Base-by-base conservation (phyloP, 2,329 filamentous ascomycete species). In the Apiospora koreana region DNA sequence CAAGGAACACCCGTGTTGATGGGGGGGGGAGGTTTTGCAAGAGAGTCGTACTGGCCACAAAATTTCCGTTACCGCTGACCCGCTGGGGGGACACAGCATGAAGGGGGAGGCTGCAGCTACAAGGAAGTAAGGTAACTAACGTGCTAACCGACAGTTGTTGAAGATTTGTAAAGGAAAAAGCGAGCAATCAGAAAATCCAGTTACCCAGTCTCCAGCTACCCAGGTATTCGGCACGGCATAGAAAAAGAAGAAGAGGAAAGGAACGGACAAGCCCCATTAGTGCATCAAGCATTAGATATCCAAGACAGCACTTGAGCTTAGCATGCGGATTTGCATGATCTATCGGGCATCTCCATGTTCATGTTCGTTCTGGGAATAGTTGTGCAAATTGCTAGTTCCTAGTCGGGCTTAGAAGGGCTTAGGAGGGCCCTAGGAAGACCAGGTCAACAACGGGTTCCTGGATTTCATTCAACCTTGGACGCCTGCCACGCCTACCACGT, bases 41-140 rank as follows among this genome's bases (percentile, higher is more conserved):
- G 31, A 62, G 23, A 50, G 21, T n/a, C 21, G 31, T 35, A 45
- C 14, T 31, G 65, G 45, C 65, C 65, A 67, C 42, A 31, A 67
- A 67, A 67, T 67, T 67, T 67, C 65, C 65, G 65, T 67, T 67
- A 46, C 65, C 65, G 65, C 65, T 46, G 54, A 38, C 54, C 54
- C 54, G 54, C 54, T 62, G 54, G 54, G 31, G 31, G 21, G 8
- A 38, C 54, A 62, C 54, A 38, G 4, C 54, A 62, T 62, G 50
- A 58, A 58, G 28, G 28, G 50, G 41, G 4, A 18, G 41, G 18
- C 21, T 38, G 54, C 54, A 38, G 54, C 54, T n/a, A 62, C 54
- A 62, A 62, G 21, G 38, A 38, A n/a, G n/a, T n/a, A n/a, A n/a
- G n/a, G 18, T 23, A 62, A 62, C 31, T 16, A 28, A n/a, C 50